Evolutionary conservation across 2,329 filamentous ascomycete species (phyloP), one percentile per base, ranked within the genome.

Genomic region (Fusarium sp.): DNA sequence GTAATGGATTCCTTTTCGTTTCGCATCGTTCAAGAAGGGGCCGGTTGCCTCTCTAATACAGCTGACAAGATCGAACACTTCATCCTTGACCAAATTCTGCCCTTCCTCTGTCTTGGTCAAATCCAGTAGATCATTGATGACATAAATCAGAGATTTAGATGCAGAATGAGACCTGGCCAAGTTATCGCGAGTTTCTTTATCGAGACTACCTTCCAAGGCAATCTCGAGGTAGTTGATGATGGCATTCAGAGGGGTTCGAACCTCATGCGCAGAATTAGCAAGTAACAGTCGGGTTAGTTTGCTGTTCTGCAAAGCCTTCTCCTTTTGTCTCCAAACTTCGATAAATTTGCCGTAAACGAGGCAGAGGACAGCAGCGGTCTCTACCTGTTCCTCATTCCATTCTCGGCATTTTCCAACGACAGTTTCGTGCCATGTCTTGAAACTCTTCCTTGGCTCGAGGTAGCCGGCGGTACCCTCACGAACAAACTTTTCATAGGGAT

Each of bases 171-270:
- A 97, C 71, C 90, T 91, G 1, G 91, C 87, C 8, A 97, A 82
- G 65, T 96, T 97, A 8, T 97, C 94, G 22, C 94, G 85, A 0
- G 93, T 97, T 76, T 97, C 94, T 18, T 88, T 83, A 69, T 97
- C 94, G 5, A 97, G 82, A 0, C 85, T 82, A 0, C 94, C 93
- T 80, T 97, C 94, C 2, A 97, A 82, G 0, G 94, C 94, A 69
- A 97, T 97, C 73, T 97, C 94, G 2, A 97, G 86, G 72, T 97
- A 97, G 74, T 97, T 97, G 80, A 97, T 97, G 75, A 97, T 97
- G 18, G 94, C 94, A 75, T 97, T 97, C 4, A 97, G 82, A 0
- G 94, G 94, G 1, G 94, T 97, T 52, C 94, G 90, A 11, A 97
- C 93, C 82, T 97, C 94, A 70, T 97, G 94, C 0, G 94, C 94